Conservation (phyloP, 2,329 filamentous ascomycete genomes). For the Beauveria scarabaeidicola region DNA sequence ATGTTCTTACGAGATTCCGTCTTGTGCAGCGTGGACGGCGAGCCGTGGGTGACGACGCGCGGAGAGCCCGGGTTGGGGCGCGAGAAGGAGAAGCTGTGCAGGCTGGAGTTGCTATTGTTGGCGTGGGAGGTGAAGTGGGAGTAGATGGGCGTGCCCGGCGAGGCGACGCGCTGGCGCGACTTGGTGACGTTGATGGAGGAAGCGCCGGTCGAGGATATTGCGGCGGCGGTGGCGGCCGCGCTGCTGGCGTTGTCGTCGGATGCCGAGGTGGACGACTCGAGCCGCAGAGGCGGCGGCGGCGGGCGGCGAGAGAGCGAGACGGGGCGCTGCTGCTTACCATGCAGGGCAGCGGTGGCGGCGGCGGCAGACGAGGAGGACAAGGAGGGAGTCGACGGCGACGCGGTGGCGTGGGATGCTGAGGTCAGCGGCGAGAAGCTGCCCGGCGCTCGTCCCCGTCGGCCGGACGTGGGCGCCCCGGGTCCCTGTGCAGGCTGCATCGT, state of each 20-base stretch:
- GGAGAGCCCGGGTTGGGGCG: constrained; percentile 35
- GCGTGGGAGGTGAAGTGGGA: constrained; percentile 37
- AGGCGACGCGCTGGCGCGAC: constrained; percentile 31
- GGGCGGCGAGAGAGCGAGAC: constrained; percentile 21
- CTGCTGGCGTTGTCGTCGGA: constrained; percentile 1
- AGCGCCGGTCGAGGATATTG: constrained; percentile 18
- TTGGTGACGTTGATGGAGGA: constrained; percentile 37
- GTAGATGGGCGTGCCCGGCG: constrained; percentile 39
- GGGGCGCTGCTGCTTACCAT: constrained; percentile 16
- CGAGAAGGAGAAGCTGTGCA: constrained; percentile 51
- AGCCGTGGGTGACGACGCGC: constrained; percentile 21
- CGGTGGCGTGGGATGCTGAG: constrained; percentile 20
- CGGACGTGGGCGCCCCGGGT: constrained; percentile 24
- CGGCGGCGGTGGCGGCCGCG: constrained; percentile 16
- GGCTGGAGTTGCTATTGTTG: constrained; percentile 38
- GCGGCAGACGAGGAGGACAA: constrained; percentile 16
- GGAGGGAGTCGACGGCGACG: constrained; percentile 11
- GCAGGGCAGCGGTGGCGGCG: constrained; percentile 15
- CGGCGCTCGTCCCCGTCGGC: constrained; percentile 36
- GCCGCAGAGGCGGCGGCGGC: constrained; percentile 26
- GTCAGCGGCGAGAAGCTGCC: constrained; percentile 48
- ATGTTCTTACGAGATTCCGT: constrained; percentile 57
- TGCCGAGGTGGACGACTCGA: constrained; percentile 19
- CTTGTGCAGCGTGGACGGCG: constrained; percentile 25
- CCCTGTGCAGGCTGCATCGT: constrained; percentile 38